These are phyloP conservation scores for Fusarium nygamai DNA, from an alignment of 2,329 filamentous ascomycete genomes.

Conservation along the genomic window DNA sequence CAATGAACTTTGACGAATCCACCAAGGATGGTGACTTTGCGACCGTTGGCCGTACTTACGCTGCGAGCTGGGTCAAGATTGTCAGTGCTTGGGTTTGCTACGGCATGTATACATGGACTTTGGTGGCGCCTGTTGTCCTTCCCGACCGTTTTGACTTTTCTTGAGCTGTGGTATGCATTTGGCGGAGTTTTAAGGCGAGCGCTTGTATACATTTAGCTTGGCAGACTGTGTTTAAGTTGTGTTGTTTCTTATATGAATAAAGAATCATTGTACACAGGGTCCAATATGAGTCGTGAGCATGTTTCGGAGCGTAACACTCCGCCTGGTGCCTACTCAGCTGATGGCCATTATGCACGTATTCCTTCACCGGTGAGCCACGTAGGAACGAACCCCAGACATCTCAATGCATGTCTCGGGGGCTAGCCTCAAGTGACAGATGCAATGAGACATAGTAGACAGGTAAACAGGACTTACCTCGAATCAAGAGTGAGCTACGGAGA, in stretches of 20 bases:
- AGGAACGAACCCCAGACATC: constrained; percentile 5
- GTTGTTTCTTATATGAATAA: constrained; percentile 9
- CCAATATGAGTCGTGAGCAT: background rate
- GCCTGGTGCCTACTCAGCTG: constrained; percentile 1
- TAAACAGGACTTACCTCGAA: background rate
- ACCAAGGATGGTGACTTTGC: constrained; percentile 79
- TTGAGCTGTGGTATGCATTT: constrained; percentile 27
- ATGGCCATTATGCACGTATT: constrained; percentile 4
- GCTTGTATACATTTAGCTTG: constrained; percentile 22
- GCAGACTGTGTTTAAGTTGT: constrained; percentile 5
- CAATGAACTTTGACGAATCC: constrained; percentile 75
- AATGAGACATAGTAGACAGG: background rate
- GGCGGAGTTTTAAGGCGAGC: constrained; percentile 25
- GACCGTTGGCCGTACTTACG: constrained; percentile 93
- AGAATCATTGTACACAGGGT: background rate
- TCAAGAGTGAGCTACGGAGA: constrained; percentile 4
- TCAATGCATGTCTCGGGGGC: constrained; percentile 28
- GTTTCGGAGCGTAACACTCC: background rate
- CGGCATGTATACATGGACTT: constrained; percentile 89
- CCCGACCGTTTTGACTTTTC: constrained; percentile 84
- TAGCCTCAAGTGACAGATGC: constrained; percentile 22
- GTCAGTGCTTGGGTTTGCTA: constrained; percentile 98
- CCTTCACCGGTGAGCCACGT: constrained; percentile 23
- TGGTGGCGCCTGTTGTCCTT: constrained; percentile 85
- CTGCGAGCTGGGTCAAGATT: constrained; percentile 99